These are phyloP conservation scores for Thielaviopsis euricoi DNA, from an alignment of 2,329 filamentous ascomycete genomes.

Conservation along the genomic window DNA sequence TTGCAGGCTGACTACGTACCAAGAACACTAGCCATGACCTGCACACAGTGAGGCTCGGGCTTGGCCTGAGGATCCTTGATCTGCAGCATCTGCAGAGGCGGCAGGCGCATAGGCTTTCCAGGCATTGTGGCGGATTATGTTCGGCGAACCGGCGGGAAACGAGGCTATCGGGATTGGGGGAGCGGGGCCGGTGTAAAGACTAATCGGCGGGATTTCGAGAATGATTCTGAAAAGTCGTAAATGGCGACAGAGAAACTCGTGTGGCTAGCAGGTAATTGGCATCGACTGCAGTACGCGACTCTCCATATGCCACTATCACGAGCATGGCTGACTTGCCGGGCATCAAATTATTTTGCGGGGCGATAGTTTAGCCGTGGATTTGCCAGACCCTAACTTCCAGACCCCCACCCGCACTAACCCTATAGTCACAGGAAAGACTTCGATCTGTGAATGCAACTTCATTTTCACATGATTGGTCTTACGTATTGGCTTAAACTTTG, in stretches of 20 bases:
- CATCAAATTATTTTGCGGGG: background rate
- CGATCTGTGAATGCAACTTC: too few relatives aligned
- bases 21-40: slow-evolving; percentile 40
- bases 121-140: slow-evolving; percentile 24
- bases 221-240: background rate
- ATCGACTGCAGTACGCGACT: background rate
- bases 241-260: background rate
- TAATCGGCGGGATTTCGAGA: background rate
- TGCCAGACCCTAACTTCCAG: background rate
- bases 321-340: background rate
- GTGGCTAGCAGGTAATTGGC: background rate
- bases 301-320: background rate
- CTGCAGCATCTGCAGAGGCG: slow-evolving; percentile 37
- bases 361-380: background rate
- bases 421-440: too few relatives aligned
- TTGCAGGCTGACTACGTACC: slow-evolving; percentile 20
- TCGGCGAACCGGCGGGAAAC: background rate
- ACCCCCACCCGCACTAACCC: too few relatives aligned
- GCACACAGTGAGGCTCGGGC: slow-evolving; percentile 35
- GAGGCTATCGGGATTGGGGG: background rate
- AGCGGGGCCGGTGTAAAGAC: background rate
- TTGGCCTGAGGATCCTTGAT: slow-evolving; percentile 35
- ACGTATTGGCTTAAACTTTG: too few relatives aligned
- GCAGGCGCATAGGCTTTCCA: slow-evolving; percentile 37
- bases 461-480: too few relatives aligned